Conservation (phyloP, 2,329 filamentous ascomycete genomes). For the Lasiodiplodia citricola region DNA sequence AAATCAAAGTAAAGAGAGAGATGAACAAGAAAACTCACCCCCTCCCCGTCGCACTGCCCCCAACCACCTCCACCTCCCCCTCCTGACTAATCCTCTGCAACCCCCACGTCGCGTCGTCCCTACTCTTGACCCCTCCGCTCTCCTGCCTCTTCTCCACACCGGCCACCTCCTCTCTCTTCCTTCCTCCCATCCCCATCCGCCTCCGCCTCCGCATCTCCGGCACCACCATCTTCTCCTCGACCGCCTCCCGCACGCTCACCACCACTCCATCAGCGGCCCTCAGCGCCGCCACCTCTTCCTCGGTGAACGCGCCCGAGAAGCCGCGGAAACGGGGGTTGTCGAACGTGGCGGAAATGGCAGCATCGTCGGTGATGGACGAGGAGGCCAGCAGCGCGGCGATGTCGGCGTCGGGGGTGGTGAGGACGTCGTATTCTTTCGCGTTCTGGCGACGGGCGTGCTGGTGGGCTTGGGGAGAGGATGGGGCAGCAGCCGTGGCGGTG, state of each 20-base stretch:
- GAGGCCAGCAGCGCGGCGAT: background rate
- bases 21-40: background rate
- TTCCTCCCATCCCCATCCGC: background rate
- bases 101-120: constrained; percentile 48
- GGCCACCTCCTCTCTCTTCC: background rate
- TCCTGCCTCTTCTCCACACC: background rate
- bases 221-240: background rate
- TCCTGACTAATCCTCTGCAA: constrained; percentile 47
- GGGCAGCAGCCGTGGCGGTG: too few relatives aligned
- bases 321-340: constrained; percentile 20
- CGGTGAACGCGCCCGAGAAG: constrained; percentile 21
- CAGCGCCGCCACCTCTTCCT: constrained; percentile 1
- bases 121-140: constrained; percentile 35
- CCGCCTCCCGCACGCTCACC: constrained; percentile 5
- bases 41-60: constrained; percentile 1
- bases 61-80: constrained; percentile 7
- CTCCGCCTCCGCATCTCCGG: constrained; percentile 28
- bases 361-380: background rate
- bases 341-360: constrained; percentile 7
- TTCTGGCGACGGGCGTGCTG: background rate
- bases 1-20: background rate
- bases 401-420: constrained; percentile 5
- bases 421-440: constrained; percentile 13
- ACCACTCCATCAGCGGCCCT: background rate
- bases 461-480: background rate